These are phyloP conservation scores for Ophiostoma sp. DNA, from an alignment of 2,329 filamentous ascomycete species.

Conservation along the genomic window DNA sequence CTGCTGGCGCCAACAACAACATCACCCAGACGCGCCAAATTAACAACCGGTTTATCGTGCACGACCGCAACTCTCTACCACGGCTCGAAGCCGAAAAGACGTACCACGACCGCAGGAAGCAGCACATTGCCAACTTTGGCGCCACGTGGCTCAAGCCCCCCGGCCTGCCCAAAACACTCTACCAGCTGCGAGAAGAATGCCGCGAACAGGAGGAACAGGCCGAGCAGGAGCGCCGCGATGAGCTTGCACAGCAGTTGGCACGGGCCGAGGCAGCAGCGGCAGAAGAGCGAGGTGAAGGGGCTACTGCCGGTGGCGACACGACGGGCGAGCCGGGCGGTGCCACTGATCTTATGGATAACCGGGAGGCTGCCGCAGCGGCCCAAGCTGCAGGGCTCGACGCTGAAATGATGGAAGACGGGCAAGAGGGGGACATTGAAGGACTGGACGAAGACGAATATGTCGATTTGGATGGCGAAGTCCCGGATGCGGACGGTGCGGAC, in stretches of 20 bases:
- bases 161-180: constrained; percentile 80
- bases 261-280: constrained; percentile 28
- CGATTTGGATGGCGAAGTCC: constrained; percentile 70
- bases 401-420: constrained; percentile 40
- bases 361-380: neutral
- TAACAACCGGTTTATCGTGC: constrained; percentile 33
- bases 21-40: constrained; percentile 27
- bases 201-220: constrained; percentile 83
- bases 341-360: constrained; percentile 38
- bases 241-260: constrained; percentile 67
- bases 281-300: constrained; percentile 41
- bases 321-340: constrained; percentile 65
- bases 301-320: constrained; percentile 42
- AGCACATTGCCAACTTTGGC: constrained; percentile 81
- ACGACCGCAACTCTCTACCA: constrained; percentile 59
- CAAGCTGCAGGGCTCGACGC: constrained; percentile 35
- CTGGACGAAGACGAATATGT: constrained; percentile 49
- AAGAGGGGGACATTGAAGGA: constrained; percentile 40
- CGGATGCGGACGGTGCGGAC: constrained; percentile 55
- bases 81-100: constrained; percentile 72
- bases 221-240: constrained; percentile 65
- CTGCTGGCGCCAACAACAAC: constrained; percentile 31
- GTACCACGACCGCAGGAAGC: constrained; percentile 67
- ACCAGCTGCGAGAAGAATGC: constrained; percentile 84
- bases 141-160: constrained; percentile 86